phyloP scores from a whole-genome alignment of 1,284 basidiomycete genomes.

The Lentinus polychrous region DNA sequence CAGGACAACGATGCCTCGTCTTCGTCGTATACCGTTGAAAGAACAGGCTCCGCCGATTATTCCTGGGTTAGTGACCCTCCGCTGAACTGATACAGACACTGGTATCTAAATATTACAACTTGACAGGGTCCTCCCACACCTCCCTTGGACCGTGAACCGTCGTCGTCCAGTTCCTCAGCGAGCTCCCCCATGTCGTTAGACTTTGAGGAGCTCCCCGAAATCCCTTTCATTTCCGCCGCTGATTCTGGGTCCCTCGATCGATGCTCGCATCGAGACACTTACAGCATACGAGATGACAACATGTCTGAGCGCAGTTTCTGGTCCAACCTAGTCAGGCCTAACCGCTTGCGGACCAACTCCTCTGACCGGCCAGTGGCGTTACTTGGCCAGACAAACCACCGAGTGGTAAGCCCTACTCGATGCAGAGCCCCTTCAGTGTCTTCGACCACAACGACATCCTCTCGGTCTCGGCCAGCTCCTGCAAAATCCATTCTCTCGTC shows the following conservation, averaged over 20 bases:
- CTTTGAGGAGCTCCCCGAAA: conserved; percentile 25
- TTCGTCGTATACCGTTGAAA: neutral
- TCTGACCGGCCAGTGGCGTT: conserved; percentile 11
- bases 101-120: too few relatives aligned
- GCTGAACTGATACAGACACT: too few relatives aligned
- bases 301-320: conserved; percentile 19
- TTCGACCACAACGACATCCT: conserved; percentile 20
- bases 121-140: conserved; percentile 19
- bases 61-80: conserved; percentile 6
- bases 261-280: conserved; percentile 4
- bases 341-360: conserved; percentile 17
- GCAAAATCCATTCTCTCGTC: conserved; percentile 28
- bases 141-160: conserved; percentile 20
- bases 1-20: neutral
- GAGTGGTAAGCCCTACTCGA: conserved; percentile 16
- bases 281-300: conserved; percentile 13
- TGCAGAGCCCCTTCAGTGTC: conserved; percentile 23
- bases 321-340: conserved; percentile 19
- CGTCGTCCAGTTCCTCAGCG: conserved; percentile 22
- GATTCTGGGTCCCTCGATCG: conserved; percentile 7
- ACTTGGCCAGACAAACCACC: conserved; percentile 17
- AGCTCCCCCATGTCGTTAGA: conserved; percentile 15
- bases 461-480: conserved; percentile 23
- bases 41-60: conserved; percentile 1
- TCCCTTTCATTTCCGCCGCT: conserved; percentile 22